Conservation (phyloP, 371 early-diverging fungal species). For the Smittium culicis region DNA sequence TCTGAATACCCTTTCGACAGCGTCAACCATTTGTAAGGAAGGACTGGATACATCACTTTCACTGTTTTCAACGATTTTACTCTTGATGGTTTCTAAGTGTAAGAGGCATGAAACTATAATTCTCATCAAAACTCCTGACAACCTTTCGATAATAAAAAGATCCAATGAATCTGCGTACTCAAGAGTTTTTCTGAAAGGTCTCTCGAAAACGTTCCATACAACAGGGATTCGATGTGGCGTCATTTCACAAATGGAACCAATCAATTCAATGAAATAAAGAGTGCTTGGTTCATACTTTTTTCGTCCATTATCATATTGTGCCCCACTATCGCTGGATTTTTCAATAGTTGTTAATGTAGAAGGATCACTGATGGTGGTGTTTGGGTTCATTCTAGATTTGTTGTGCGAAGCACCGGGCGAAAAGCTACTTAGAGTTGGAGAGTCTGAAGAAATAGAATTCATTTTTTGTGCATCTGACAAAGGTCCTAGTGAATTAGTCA, state of each 20-base stretch:
- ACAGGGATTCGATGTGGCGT: conserved; percentile 15
- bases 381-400: not conserved
- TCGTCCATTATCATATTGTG: conserved; percentile 8
- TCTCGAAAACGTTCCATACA: conserved; percentile 46
- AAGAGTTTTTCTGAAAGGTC: conserved; percentile 50
- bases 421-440: not conserved
- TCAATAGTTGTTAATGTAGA: not conserved
- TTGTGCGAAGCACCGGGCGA: not conserved
- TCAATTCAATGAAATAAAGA: conserved; percentile 23
- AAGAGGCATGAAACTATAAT: conserved; percentile 46
- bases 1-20: conserved; percentile 24
- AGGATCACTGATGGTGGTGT: not conserved
- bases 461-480: not conserved
- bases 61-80: not conserved
- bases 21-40: conserved; percentile 13
- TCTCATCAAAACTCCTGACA: conserved; percentile 55
- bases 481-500: not conserved
- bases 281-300: conserved; percentile 36
- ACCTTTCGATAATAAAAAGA: conserved; percentile 53
- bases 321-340: not conserved
- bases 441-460: not conserved
- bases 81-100: conserved; percentile 9
- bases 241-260: conserved; percentile 11
- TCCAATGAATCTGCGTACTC: conserved; percentile 53
- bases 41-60: conserved; percentile 11